Evolutionary conservation across 208 protist species (phyloP).

Genomic region (Leptomonas pyrrhocoris): DNA sequence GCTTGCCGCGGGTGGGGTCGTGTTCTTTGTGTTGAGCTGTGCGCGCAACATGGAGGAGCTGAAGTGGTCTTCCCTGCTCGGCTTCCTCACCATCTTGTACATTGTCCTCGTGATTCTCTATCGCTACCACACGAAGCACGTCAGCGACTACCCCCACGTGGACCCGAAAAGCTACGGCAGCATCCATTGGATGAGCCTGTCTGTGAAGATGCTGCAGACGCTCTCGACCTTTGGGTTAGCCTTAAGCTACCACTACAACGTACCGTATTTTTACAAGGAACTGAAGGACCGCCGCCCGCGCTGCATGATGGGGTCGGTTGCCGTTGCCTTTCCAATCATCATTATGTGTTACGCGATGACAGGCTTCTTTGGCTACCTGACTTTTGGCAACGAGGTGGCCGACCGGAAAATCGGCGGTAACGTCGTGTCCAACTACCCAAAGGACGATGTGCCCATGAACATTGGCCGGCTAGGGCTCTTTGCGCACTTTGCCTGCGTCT

Average conservation of each 20-base stretch:
- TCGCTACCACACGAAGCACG: constrained; percentile 55
- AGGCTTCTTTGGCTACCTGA: constrained; percentile 73
- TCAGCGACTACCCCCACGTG: constrained; percentile 46
- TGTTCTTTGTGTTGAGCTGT: constrained; percentile 79
- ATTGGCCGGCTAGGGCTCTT: constrained; percentile 78
- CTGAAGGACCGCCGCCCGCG: constrained; percentile 48
- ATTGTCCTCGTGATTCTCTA: constrained; percentile 64
- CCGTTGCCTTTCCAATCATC: constrained; percentile 66
- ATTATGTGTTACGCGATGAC: constrained; percentile 56
- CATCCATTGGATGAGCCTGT: constrained; percentile 45
- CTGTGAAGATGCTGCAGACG: constrained; percentile 40
- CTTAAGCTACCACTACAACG: constrained; percentile 80
- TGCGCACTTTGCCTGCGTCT: constrained; percentile 84
- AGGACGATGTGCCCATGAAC: constrained; percentile 62
- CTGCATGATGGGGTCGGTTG: constrained; percentile 71
- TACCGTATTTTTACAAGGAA: constrained; percentile 83
- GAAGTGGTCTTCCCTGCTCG: constrained; percentile 81
- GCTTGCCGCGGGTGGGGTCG: constrained; percentile 49
- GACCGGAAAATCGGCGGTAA: constrained; percentile 46
- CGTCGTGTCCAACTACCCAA: constrained; percentile 70
- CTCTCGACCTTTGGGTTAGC: constrained; percentile 68
- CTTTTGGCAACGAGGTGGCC: constrained; percentile 62
- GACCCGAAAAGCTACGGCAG: constrained; percentile 37
- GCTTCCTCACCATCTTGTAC: constrained; percentile 86
- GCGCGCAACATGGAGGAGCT: constrained; percentile 85